Evolutionary conservation across 768 basidiomycete genomes (phyloP).

Genomic region (Infundibulicybe gibba): DNA sequence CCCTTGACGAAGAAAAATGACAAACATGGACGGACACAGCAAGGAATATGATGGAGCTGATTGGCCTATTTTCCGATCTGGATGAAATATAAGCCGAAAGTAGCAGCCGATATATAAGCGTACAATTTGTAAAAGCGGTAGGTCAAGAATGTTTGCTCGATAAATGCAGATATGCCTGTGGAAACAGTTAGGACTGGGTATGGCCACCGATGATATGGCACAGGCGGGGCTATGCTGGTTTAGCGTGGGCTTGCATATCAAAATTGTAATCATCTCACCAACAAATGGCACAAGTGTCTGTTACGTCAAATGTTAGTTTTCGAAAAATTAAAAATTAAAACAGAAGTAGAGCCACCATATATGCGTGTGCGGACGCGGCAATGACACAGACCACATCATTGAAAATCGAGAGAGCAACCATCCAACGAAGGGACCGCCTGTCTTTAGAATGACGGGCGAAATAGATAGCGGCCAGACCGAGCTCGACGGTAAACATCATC

Average conservation of each 20-base stretch:
- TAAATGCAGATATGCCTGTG: constrained; percentile 3
- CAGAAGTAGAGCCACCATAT: constrained; percentile 4
- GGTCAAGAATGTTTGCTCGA: constrained; percentile 11
- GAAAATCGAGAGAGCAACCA: constrained; percentile 3
- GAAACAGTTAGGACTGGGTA: constrained; percentile 4
- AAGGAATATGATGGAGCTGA: neutral
- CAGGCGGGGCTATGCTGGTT: neutral
- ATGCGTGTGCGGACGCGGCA: constrained; percentile 3
- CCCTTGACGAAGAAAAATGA: too few relatives aligned
- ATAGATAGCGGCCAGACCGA: constrained; percentile 3
- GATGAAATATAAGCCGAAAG: neutral
- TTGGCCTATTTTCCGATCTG: constrained; percentile 1
- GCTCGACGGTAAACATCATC: constrained; percentile 6
- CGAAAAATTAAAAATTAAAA: neutral
- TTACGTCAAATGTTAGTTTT: neutral
- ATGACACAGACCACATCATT: constrained; percentile 7
- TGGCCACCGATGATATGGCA: constrained; percentile 4
- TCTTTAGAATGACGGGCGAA: constrained; percentile 3
- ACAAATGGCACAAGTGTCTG: neutral
- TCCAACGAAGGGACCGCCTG: neutral
- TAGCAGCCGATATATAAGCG: neutral
- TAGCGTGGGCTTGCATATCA: too few relatives aligned
- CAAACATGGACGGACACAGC: too few relatives aligned
- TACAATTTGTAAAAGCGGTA: constrained; percentile 7
- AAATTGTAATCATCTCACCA: too few relatives aligned